These are phyloP conservation scores for Cryptococcus maquisensis DNA, from an alignment of 1,284 basidiomycete species.

Conservation along the genomic window DNA sequence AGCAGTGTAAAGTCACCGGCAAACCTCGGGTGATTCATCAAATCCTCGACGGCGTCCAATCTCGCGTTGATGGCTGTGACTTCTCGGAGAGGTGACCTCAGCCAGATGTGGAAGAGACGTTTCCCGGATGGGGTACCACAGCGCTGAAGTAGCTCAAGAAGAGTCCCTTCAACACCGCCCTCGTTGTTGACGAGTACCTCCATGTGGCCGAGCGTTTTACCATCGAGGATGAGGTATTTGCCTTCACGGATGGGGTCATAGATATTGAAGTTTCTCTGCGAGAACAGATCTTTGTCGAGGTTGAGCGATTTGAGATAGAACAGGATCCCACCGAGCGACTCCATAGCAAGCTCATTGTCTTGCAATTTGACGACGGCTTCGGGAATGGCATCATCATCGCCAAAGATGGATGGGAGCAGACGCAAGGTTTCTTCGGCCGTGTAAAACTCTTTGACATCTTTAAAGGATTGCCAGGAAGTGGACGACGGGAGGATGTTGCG, in stretches of 20 bases:
- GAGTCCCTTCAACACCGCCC: conserved; percentile 80
- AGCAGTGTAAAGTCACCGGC: conserved; percentile 68
- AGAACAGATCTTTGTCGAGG: conserved; percentile 86
- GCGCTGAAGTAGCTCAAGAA: conserved; percentile 74
- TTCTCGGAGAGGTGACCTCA: conserved; percentile 80
- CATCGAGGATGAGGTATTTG: conserved; percentile 77
- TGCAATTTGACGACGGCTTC: conserved; percentile 69
- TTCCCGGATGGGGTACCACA: conserved; percentile 93
- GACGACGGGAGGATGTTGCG: conserved; percentile 70
- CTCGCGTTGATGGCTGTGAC: conserved; percentile 81
- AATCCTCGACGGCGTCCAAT: conserved; percentile 84
- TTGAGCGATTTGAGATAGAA: conserved; percentile 89
- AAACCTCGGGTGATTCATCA: conserved; percentile 72
- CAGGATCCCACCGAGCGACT: conserved; percentile 81
- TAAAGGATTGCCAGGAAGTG: conserved; percentile 81
- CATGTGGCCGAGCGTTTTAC: conserved; percentile 87
- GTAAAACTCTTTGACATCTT: conserved; percentile 73
- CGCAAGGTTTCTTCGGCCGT: conserved; percentile 65
- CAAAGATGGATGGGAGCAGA: conserved; percentile 67
- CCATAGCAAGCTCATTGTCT: conserved; percentile 63
- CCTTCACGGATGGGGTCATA: conserved; percentile 90
- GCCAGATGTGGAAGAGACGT: conserved; percentile 87
- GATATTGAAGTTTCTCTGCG: conserved; percentile 91
- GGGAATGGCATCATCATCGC: conserved; percentile 56
- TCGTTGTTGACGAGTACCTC: conserved; percentile 90